A percentile compares a stretch with the other conserved stretches of the same genome.
phyloP scores from a whole-genome alignment of 768 basidiomycete species.

The Hypsizygus marmoreus region DNA sequence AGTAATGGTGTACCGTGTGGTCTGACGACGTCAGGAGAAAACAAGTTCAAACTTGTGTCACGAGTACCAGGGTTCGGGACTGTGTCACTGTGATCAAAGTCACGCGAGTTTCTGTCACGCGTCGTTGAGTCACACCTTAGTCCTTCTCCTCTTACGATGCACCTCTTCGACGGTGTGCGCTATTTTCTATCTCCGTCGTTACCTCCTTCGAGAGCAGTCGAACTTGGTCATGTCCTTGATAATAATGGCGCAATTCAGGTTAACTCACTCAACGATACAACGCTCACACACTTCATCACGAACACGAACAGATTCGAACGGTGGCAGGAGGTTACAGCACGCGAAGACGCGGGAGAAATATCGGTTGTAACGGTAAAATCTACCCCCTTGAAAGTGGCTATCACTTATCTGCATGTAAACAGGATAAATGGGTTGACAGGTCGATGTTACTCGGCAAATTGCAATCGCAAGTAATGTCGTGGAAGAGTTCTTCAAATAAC shows the following conservation, averaged over 20 bases:
- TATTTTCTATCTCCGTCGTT: slow-evolving; percentile 57
- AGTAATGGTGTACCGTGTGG: no score
- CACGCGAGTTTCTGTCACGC: slow-evolving; percentile 10
- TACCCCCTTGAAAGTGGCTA: not conserved
- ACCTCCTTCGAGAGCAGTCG: slow-evolving; percentile 35
- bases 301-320: slow-evolving; percentile 58
- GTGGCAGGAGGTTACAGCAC: slow-evolving; percentile 40
- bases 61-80: no score
- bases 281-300: slow-evolving; percentile 56
- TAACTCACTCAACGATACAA: slow-evolving; percentile 32
- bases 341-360: slow-evolving; percentile 24
- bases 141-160: slow-evolving; percentile 12
- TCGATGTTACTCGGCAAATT: slow-evolving; percentile 56
- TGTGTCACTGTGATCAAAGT: no score
- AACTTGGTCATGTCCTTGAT: slow-evolving; percentile 51
- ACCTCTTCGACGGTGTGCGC: slow-evolving; percentile 40
- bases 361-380: slow-evolving; percentile 40
- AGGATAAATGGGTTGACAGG: slow-evolving; percentile 73
- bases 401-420: slow-evolving; percentile 15
- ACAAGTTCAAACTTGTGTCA: no score
- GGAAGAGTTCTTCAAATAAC: not conserved
- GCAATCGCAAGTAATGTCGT: slow-evolving; percentile 49
- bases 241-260: slow-evolving; percentile 49
- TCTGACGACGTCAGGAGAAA: no score
- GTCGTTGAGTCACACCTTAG: slow-evolving; percentile 16